These are phyloP conservation scores for Podospora conica DNA, from an alignment of 495 filamentous ascomycete genomes.

Conservation along the genomic window DNA sequence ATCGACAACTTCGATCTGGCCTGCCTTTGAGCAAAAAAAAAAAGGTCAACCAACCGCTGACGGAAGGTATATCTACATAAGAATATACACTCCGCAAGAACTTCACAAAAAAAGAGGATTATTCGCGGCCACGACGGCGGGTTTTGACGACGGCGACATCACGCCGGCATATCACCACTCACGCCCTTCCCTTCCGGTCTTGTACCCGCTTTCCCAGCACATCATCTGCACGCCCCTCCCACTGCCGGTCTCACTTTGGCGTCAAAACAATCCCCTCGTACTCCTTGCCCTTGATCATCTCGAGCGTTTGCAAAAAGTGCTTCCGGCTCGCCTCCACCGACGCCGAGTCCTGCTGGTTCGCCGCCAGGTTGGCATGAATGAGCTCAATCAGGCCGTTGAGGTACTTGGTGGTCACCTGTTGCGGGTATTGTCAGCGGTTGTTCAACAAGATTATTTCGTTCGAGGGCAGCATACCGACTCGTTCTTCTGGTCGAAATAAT, in stretches of 20 bases:
- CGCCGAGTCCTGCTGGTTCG: conserved; percentile 74
- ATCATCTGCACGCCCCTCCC: not conserved
- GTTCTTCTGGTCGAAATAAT: conserved; percentile 98
- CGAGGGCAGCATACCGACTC: conserved; percentile 58
- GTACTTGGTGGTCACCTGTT: conserved; percentile 90
- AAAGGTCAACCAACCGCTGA: not conserved
- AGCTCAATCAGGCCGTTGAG: conserved; percentile 97
- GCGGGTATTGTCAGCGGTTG: not conserved
- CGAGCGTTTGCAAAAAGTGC: conserved; percentile 90
- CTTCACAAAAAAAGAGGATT: not conserved
- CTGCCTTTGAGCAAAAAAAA: not conserved
- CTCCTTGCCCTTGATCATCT: conserved; percentile 83
- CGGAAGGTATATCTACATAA: not conserved
- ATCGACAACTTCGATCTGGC: not conserved
- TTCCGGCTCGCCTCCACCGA: conserved; percentile 76
- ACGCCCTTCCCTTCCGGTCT: too few species aligned
- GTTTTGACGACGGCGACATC: not conserved
- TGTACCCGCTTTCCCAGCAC: not conserved
- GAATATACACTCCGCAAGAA: not conserved
- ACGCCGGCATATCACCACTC: not conserved
- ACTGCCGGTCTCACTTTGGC: conserved; percentile 46
- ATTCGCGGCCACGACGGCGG: not conserved
- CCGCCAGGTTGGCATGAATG: conserved; percentile 84
- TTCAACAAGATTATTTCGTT: not conserved
- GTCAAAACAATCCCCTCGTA: conserved; percentile 86